Evolutionary conservation across 2,329 filamentous ascomycete species (phyloP).

Genomic region (Leptodontidium sp.): DNA sequence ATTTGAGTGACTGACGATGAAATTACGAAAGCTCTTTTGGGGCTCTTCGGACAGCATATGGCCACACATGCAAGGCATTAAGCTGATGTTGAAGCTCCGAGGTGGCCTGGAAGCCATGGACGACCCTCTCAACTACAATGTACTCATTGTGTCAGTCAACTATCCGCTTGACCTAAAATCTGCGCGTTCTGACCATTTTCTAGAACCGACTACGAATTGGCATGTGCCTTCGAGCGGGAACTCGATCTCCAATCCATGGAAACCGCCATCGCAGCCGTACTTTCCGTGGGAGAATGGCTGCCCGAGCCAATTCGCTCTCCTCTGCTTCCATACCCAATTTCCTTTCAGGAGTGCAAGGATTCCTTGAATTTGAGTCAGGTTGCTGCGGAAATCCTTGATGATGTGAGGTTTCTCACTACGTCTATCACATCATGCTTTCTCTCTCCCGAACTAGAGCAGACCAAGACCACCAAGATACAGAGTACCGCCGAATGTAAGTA

Average conservation of each 20-base stretch:
- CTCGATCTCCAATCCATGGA: slow-evolving; percentile 54
- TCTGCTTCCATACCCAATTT: slow-evolving; percentile 53
- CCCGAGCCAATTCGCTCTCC: slow-evolving; percentile 51
- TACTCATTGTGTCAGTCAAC: slow-evolving; percentile 55
- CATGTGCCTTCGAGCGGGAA: slow-evolving; percentile 56
- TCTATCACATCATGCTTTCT: slow-evolving; percentile 47
- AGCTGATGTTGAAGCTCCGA: slow-evolving; percentile 57
- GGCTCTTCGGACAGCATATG: slow-evolving; percentile 21
- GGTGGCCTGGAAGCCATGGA: slow-evolving; percentile 57
- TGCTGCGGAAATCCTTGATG: slow-evolving; percentile 59
- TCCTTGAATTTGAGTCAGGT: slow-evolving; percentile 53
- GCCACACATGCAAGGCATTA: slow-evolving; percentile 55
- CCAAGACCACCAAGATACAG: slow-evolving; percentile 41
- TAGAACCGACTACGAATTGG: slow-evolving; percentile 58
- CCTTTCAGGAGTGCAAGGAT: slow-evolving; percentile 54
- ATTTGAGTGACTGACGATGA: not conserved
- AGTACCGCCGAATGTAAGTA: slow-evolving; percentile 48
- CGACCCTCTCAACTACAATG: slow-evolving; percentile 56
- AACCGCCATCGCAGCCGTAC: slow-evolving; percentile 51
- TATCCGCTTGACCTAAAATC: too few relatives aligned
- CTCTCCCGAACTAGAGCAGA: not conserved
- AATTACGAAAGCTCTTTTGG: slow-evolving; percentile 25
- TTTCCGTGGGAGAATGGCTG: slow-evolving; percentile 41
- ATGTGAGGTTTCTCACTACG: slow-evolving; percentile 57
- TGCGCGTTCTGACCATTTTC: not conserved